Percentiles rank a stretch among this genome's conserved stretches.
phyloP scores from a whole-genome alignment of 2,329 filamentous ascomycete genomes.

The Calonectria pteridis region DNA sequence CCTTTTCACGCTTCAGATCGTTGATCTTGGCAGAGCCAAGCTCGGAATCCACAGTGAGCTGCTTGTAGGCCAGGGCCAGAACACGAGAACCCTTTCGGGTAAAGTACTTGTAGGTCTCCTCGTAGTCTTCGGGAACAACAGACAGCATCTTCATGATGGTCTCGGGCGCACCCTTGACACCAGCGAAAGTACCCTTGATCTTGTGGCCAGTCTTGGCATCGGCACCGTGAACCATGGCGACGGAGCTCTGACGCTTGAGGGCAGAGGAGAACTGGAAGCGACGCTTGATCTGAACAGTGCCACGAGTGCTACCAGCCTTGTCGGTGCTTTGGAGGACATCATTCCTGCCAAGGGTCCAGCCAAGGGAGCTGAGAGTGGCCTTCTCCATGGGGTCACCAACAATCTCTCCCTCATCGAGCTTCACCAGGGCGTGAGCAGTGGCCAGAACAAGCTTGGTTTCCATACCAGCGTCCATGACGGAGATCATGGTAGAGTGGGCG shows the following conservation, averaged over 20 bases:
- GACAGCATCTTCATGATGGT: conserved; percentile 96
- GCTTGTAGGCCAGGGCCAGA: conserved; percentile 93
- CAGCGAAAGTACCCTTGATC: conserved; percentile 88
- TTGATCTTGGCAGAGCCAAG: conserved; percentile 89
- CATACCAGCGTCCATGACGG: conserved; percentile 77
- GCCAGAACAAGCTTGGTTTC: conserved; percentile 94
- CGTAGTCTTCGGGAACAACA: conserved; percentile 86
- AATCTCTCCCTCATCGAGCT: conserved; percentile 95
- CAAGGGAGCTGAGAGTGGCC: conserved; percentile 88
- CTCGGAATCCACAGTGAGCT: conserved; percentile 84
- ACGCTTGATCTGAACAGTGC: conserved; percentile 92
- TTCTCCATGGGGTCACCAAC: conserved; percentile 99
- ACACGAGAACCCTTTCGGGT: conserved; percentile 96
- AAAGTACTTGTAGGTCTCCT: conserved; percentile 99
- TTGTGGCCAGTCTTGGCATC: conserved; percentile 81
- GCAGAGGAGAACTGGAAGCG: conserved; percentile 98
- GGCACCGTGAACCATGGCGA: conserved; percentile 83
- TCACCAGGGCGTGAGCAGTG: conserved; percentile 94
- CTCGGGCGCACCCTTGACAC: conserved; percentile 96
- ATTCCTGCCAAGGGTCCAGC: conserved; percentile 92
- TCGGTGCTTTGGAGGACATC: conserved; percentile 79
- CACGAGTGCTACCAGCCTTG: conserved; percentile 57
- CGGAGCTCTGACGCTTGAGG: conserved; percentile 94
- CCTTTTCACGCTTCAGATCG: conserved; percentile 91
- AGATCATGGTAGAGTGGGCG: conserved; percentile 82